These are phyloP conservation scores for Cyberlindnera amylophila DNA, from an alignment of 805 yeast genomes.

Conservation along the genomic window DNA sequence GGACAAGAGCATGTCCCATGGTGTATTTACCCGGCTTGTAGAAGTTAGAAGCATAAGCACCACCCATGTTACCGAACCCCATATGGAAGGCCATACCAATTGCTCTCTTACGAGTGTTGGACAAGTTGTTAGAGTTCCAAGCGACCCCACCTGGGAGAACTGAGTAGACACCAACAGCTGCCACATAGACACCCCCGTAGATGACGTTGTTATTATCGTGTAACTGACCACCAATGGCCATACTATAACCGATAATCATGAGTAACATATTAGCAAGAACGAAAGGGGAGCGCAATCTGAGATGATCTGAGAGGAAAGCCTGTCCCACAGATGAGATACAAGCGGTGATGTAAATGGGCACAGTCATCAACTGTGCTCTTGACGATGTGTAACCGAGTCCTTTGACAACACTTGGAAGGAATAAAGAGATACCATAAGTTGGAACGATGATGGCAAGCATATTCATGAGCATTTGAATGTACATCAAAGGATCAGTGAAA, in stretches of 20 bases:
- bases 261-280: conserved; percentile 25
- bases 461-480: conserved; percentile 28
- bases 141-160: conserved; percentile 32
- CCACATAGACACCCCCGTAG: conserved; percentile 32
- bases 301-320: conserved; percentile 27
- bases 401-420: conserved; percentile 40
- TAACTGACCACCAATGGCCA: conserved; percentile 30
- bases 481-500: conserved; percentile 31
- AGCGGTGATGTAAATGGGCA: conserved; percentile 38
- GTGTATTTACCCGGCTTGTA: conserved; percentile 30
- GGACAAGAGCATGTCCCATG: conserved; percentile 31
- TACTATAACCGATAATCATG: conserved; percentile 33
- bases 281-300: conserved; percentile 32
- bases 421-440: conserved; percentile 35
- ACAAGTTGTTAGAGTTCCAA: conserved; percentile 34
- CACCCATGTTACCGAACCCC: conserved; percentile 35
- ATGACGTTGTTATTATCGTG: conserved; percentile 24
- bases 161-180: conserved; percentile 29
- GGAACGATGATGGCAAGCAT: conserved; percentile 31
- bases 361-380: conserved; percentile 39
- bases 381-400: conserved; percentile 37
- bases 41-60: conserved; percentile 33
- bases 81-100: conserved; percentile 36
- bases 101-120: conserved; percentile 34
- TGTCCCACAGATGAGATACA: conserved; percentile 28